Percentiles rank a stretch among this genome's conserved stretches.
Evolutionary conservation across 257 asterid genomes (phyloP).

Genomic region (Jacaranda copaia): DNA sequence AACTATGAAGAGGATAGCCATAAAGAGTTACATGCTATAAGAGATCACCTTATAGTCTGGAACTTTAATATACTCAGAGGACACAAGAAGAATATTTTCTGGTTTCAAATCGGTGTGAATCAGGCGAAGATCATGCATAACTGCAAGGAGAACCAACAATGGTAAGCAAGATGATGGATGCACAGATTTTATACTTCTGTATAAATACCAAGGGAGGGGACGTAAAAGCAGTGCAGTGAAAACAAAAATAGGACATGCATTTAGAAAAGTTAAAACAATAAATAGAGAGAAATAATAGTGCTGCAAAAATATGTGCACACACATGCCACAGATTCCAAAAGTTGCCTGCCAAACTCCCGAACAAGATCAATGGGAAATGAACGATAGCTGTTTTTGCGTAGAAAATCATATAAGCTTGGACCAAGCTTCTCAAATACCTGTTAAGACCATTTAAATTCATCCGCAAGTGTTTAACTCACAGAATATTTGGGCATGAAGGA

Average conservation of each 20-base stretch:
- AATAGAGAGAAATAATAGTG: conserved; percentile 28
- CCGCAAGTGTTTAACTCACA: conserved; percentile 62
- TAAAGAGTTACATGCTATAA: conserved; percentile 16
- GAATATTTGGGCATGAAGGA: conserved; percentile 50
- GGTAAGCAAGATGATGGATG: conserved; percentile 28
- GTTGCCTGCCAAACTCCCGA: conserved; percentile 95
- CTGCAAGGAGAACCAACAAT: conserved; percentile 54
- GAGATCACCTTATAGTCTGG: conserved; percentile 76
- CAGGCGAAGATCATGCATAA: conserved; percentile 87
- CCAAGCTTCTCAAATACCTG: conserved; percentile 99
- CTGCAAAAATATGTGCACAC: conserved; percentile 68
- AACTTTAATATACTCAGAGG: conserved; percentile 76
- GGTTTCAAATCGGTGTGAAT: conserved; percentile 98
- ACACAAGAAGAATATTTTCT: conserved; percentile 90
- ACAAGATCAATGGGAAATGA: conserved; percentile 97
- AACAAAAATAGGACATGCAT: conserved; percentile 24
- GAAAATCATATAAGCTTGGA: conserved; percentile 96
- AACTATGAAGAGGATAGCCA: neutral
- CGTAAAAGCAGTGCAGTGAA: conserved; percentile 18
- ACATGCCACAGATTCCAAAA: conserved; percentile 99
- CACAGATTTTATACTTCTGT: conserved; percentile 8
- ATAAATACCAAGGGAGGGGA: conserved; percentile 9
- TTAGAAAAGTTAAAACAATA: conserved; percentile 23
- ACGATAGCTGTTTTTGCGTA: conserved; percentile 90
- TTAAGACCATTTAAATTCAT: conserved; percentile 76